Evolutionary conservation across 371 early-diverging fungal species (phyloP), one percentile per base, ranked within the genome.

Genomic region (Saksenaea vasiformis): DNA sequence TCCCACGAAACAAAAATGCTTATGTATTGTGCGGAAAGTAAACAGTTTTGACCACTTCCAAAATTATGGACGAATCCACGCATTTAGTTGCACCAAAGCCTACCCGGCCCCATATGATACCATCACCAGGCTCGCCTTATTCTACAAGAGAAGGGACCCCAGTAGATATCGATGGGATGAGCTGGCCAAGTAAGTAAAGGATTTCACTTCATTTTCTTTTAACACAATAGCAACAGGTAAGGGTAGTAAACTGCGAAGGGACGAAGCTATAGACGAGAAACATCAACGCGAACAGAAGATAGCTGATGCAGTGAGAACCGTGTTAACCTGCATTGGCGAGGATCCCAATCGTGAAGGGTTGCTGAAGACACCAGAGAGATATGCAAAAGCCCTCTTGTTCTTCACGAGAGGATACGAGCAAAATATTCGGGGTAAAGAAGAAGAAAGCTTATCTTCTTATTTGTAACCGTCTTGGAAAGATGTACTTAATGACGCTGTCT

Each of bases 311-410:
- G 94, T 98, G 27, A 83, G 82, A 54, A 92, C 92, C 0, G 87
- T 98, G 27, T 72, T 98, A 54, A 90, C 92, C 66, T 92, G 92
- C 70, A 82, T 98, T 47, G 98, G 98, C 36, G 98, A 98, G 76
- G 95, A 98, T 70, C 89, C 94, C 19, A 83, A 88, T 54, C 85
- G 98, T 51, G 96, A 97, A 70, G 98, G 98, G 0, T 77, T 98
- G 31, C 73, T 91, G 55, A 96, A 95, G 79, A 98, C 97, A 0
- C 98, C 98, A n/a, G 89, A 93, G 64, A 87, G 97, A 39, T 97
- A 96, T 75, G 98, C 98, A 55, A 93, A 95, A 72, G 97, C 98
- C 1, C 77, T 98, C 54, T 87, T 96, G 90, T 97, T 94, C 72
- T 92, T 97, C 62, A 94, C 97, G 8, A 90, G 93, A 75, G 98